Base-by-base conservation (phyloP, 2,329 filamentous ascomycete genomes). In the Hawksworthiomyces lignivorus region DNA sequence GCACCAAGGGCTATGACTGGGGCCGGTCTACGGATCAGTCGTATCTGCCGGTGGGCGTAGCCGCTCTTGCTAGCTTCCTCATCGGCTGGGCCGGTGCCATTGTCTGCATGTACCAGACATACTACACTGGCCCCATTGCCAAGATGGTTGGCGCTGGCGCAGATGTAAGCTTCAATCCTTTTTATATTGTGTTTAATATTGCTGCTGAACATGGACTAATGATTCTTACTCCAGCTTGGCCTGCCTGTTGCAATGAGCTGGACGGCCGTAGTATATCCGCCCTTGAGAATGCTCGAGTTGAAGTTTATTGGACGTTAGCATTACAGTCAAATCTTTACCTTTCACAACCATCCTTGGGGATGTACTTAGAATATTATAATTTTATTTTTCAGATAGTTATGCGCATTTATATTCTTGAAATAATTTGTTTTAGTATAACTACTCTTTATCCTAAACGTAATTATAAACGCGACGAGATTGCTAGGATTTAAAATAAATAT, bases 31-130 rank as follows among this genome's bases (percentile, higher is more conserved):
- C 81, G 47, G 69, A 76, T 44, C 65, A 65, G 36, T 62, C 62
- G 4, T 75, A 75, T 52, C 62, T 84, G 5, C 80, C 81, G 0
- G 43, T 82, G 12, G 81, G 81, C 0, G 61, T 78, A 45, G 78
- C 81, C 0, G 80, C 78, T 0, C 60, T 81, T 7, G 51, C 66
- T 3, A 72, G 80, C 0, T 84, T 84, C 50, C 56, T 80, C 29
- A 53, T 84, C 12, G 79, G 80, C 4, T 84, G 80, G 79, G 69
- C 68, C 4, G 79, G 80, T 8, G 72, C 77, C 0, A 71, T 85
- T 21, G 55, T 84, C 34, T 80, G 71, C 45, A 84, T 84, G 80
- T 75, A 75, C 18, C 80, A 86, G 62, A 72, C 75, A 4, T 85
- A 79, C 73, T 85, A 80, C 57, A 72, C 77, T 46, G 80, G 81